phyloP scores from a whole-genome alignment of 2,329 filamentous ascomycete genomes.

The Ascochyta koolunga region DNA sequence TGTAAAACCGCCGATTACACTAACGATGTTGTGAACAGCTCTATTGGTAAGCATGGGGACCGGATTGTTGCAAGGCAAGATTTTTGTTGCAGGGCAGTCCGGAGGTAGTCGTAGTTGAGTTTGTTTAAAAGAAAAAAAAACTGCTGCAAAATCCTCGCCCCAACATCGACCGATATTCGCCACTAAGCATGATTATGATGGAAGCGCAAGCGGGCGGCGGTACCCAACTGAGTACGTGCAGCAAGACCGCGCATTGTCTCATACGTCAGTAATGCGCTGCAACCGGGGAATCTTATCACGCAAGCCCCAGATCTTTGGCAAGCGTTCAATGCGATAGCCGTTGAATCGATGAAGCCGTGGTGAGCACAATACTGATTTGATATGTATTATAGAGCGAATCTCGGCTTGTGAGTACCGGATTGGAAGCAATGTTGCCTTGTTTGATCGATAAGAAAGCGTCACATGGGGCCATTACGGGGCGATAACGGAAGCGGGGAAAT shows the following conservation, averaged over 20 bases:
- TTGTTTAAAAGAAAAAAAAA: background rate
- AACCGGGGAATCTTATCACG: constrained; percentile 16
- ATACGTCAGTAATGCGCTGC: constrained; percentile 19
- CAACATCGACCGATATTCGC: constrained; percentile 19
- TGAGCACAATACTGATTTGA: background rate
- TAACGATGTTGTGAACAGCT: too few species aligned
- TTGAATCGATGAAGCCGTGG: background rate
- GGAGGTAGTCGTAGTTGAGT: background rate
- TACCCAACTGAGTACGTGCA: background rate
- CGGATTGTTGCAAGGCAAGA: too few species aligned
- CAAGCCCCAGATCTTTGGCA: background rate
- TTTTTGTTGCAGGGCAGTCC: too few species aligned
- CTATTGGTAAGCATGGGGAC: too few species aligned
- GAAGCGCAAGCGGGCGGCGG: constrained; percentile 1
- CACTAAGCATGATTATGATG: constrained; percentile 15
- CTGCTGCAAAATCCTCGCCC: constrained; percentile 7
- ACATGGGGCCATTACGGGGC: constrained; percentile 30
- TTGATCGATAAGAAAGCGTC: constrained; percentile 30
- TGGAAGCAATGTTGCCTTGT: constrained; percentile 21
- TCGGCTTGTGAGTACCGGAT: constrained; percentile 20
- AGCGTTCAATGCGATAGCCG: background rate
- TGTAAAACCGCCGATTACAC: too few species aligned
- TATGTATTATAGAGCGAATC: background rate
- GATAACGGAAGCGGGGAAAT: constrained; percentile 40
- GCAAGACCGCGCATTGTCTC: constrained; percentile 13